Evolutionary conservation across 2,329 filamentous ascomycete species (phyloP), one percentile per base, ranked within the genome.

Genomic region (Diplodia scrobiculata): DNA sequence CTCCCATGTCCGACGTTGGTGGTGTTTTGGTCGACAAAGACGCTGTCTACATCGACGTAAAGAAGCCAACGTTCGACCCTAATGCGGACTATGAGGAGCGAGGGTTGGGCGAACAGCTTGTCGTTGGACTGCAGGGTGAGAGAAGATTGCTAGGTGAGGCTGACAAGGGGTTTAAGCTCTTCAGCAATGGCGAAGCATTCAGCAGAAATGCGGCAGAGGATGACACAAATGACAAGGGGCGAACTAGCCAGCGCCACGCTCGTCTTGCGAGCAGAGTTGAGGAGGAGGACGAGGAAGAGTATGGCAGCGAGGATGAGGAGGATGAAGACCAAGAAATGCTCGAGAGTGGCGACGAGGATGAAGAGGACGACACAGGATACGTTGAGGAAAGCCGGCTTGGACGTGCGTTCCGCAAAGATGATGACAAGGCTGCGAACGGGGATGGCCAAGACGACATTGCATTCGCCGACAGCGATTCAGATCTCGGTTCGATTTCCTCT

Each of bases 1-100:
- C 95, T 2, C 96, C 95, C 38, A 98, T 99, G 94, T 97, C 93
- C 29, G 95, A 99, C 78, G 92, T 97, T 38, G 96, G 93, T 70
- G 95, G 95, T 72, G 86, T 99, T 13, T 88, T 98, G 75, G 94
- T 99, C 62, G 95, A 99, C 71, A 96, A 96, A 68, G 95, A 99
- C 78, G 93, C 94, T 7, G 93, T 99, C 45, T 99, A 96, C 81
- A 97, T 90, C 69, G 86, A 90, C 72, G 79, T 90, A 51, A 89
- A 88, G 74, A 87, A 85, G 14, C 82, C 84, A 32, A 96, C 86
- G 3, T 97, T 99, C 70, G 81, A 87, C 68, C 78, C 79, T 2
- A 87, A 91, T 11, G 84, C 79, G 1, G 84, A 84, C 4, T 25
- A 32, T 11, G 84, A 84, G 34, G 91, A 97, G 71, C 87, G 91